phyloP scores from a whole-genome alignment of 1,284 basidiomycete genomes.

The Cutaneotrichosporon daszewskae region DNA sequence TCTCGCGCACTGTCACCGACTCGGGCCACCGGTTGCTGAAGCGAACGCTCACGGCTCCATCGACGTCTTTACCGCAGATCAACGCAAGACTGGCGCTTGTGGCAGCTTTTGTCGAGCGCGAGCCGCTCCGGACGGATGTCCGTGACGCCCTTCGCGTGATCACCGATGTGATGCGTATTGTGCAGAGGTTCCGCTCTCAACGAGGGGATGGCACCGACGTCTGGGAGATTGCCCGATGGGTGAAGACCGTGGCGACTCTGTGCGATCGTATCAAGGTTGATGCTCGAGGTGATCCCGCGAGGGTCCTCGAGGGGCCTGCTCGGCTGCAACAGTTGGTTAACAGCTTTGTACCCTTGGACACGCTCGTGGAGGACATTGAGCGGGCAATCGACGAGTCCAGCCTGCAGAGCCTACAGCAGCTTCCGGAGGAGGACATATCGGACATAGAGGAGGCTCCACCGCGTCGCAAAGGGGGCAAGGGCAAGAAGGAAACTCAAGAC shows the following conservation, averaged over 20 bases:
- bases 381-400: conserved; percentile 52
- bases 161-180: conserved; percentile 69
- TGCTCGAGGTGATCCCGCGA: too few relatives aligned
- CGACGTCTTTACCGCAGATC: conserved; percentile 68
- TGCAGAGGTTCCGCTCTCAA: conserved; percentile 70
- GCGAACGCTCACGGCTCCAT: conserved; percentile 54
- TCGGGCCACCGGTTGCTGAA: conserved; percentile 71
- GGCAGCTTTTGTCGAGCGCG: conserved; percentile 62
- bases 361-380: conserved; percentile 59
- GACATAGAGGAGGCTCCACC: conserved; percentile 18
- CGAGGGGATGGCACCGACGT: conserved; percentile 60
- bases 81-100: conserved; percentile 70
- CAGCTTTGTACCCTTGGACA: conserved; percentile 54
- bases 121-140: conserved; percentile 66
- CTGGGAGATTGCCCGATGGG: conserved; percentile 38
- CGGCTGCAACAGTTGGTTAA: conserved; percentile 3
- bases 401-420: conserved; percentile 18
- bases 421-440: conserved; percentile 16
- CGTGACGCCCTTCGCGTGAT: conserved; percentile 55
- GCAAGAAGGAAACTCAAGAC: conserved; percentile 27
- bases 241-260: conserved; percentile 28
- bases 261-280: conserved; percentile 16
- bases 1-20: conserved; percentile 72
- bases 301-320: too few relatives aligned
- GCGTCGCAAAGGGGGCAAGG: conserved; percentile 15